Conservation (phyloP, 23 red algal genomes). For the Agarophyton chilense region DNA sequence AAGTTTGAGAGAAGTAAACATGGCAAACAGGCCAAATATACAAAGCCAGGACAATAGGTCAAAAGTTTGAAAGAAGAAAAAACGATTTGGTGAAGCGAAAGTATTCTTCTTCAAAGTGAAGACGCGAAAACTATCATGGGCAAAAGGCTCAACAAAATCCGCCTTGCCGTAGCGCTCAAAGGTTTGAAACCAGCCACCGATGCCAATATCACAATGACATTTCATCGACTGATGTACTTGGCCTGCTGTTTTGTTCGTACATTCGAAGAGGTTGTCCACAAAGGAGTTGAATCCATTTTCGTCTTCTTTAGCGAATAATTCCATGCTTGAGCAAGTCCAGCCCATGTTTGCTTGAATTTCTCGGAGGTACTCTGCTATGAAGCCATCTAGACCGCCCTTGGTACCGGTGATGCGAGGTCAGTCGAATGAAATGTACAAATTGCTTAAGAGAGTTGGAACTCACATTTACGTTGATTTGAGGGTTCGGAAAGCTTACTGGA, state of each 20-base stretch:
- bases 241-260: background rate
- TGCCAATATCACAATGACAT: conserved; percentile 23
- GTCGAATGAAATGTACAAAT: no score
- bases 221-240: background rate
- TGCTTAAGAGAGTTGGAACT: background rate
- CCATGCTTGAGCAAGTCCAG: background rate
- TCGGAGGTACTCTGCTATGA: background rate
- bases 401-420: no score
- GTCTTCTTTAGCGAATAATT: background rate
- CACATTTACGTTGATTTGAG: background rate
- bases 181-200: conserved; percentile 22
- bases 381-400: background rate
- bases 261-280: background rate
- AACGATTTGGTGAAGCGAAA: background rate
- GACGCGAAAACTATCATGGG: background rate
- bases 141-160: conserved; percentile 17
- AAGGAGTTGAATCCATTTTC: background rate
- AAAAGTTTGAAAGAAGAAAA: conserved; percentile 39
- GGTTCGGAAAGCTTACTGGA: background rate
- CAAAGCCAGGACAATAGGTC: background rate
- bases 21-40: background rate
- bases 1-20: conserved; percentile 40
- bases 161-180: background rate
- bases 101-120: background rate
- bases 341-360: background rate